Evolutionary conservation across 768 basidiomycete genomes (phyloP), one percentile per base, ranked within the genome.

Genomic region (Lentinus tigrinus): DNA sequence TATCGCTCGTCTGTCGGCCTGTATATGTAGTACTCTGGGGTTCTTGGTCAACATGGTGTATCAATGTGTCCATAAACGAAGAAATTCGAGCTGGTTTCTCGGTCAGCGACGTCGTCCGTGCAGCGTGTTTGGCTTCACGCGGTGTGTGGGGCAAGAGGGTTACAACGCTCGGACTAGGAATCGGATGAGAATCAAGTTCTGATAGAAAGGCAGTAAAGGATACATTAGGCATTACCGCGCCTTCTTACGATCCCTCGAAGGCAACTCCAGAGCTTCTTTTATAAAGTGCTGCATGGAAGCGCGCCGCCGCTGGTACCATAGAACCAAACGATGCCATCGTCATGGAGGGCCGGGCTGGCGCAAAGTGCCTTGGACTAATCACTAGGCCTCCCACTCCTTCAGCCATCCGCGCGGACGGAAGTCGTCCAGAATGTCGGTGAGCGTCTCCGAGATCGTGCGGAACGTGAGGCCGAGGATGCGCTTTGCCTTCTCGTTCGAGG

Each of bases 381-480:
- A 39, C 21, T 42, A n/a, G 9, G 40, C 17, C 19, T 44, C 21
- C n/a, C 23, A 44, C 17, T 23, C 43, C 36, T 52, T 38, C 27
- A 57, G 17, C 56, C 62, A 81, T 2, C 77, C 76, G n/a, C 74
- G 72, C 13, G 58, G 64, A 58, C 74, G 73, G 47, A 75, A 81
- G 54, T 81, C 77, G 3, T 67, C 70, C 31, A 81, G 54, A 2
- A 70, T 70, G 57, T 78, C 81, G 50, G 53, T 70, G 7, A 75
- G 66, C 8, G 73, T 72, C 62, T 80, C 74, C 54, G 72, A 71
- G 34, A 73, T 73, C 1, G 71, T 70, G 4, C 70, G 70, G 50
- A 76, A 81, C 53, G 73, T 72, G 10, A 82, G 49, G 2, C 78
- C 78, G 3, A 82, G 68, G 2, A 81, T 67, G 26, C 68, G 70